Conservation (phyloP, 805 yeast species). For the Metschnikowia hibisci region DNA sequence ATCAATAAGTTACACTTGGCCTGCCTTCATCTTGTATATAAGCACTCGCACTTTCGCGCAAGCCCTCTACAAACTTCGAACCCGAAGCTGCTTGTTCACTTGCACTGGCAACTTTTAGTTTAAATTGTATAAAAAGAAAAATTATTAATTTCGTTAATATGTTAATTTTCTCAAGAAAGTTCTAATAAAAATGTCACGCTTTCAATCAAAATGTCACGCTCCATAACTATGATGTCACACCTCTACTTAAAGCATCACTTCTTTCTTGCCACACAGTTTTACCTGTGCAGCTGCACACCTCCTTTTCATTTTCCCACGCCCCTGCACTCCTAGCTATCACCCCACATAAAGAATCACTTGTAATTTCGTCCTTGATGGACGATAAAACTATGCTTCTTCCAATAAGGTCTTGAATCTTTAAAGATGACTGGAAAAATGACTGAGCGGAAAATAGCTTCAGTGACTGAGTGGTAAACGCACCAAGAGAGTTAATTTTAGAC, state of each 20-base stretch:
- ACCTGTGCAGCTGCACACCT: slow-evolving; percentile 92
- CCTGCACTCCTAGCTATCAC: slow-evolving; percentile 97
- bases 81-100: neutral
- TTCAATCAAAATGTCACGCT: too few species aligned
- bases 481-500: slow-evolving; percentile 33
- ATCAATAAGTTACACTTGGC: neutral
- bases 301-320: slow-evolving; percentile 91
- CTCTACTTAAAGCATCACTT: slow-evolving; percentile 63
- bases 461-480: slow-evolving; percentile 23
- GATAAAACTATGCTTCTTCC: slow-evolving; percentile 65
- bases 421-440: slow-evolving; percentile 36
- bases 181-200: too few species aligned
- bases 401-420: slow-evolving; percentile 57
- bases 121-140: neutral
- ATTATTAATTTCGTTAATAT: neutral
- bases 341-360: slow-evolving; percentile 58
- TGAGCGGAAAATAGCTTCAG: slow-evolving; percentile 29
- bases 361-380: slow-evolving; percentile 32
- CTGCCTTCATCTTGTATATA: neutral
- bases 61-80: neutral
- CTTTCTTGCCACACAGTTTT: slow-evolving; percentile 96
- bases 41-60: slow-evolving; percentile 1
- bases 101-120: neutral
- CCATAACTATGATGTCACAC: slow-evolving; percentile 46
- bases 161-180: too few species aligned